Conservation (phyloP, 129 eudicot species). For the Artemisia argyi region DNA sequence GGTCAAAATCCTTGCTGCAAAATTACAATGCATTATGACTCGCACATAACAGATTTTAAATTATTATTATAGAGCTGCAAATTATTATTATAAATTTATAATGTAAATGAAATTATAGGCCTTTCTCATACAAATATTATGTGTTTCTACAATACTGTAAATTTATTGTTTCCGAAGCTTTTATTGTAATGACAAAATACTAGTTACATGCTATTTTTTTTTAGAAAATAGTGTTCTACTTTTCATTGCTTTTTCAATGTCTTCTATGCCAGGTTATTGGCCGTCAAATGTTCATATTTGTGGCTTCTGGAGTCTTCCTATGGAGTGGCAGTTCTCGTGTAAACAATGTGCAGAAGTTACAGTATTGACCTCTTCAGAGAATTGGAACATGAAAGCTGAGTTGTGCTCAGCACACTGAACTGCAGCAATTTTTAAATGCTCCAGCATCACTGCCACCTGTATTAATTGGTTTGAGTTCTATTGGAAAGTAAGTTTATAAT, state of each 20-base stretch:
- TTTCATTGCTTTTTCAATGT: constrained; percentile 9
- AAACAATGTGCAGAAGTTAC: constrained; percentile 53
- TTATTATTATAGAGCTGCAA: too few relatives aligned
- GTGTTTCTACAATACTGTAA: too few relatives aligned
- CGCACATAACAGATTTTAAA: not conserved
- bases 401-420: constrained; percentile 52
- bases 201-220: too few relatives aligned
- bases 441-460: constrained; percentile 53
- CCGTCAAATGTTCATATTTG: constrained; percentile 77
- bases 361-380: constrained; percentile 38
- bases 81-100: too few relatives aligned
- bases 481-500: constrained; percentile 68
- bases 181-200: too few relatives aligned
- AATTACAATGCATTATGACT: constrained; percentile 16
- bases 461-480: constrained; percentile 84
- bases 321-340: constrained; percentile 90
- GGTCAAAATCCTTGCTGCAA: constrained; percentile 7
- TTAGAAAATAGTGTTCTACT: not conserved
- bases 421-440: constrained; percentile 54
- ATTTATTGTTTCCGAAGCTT: too few relatives aligned
- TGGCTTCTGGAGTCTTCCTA: constrained; percentile 95
- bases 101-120: not conserved
- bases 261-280: constrained; percentile 68
- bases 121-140: too few relatives aligned
- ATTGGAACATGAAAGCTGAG: constrained; percentile 34